Base-by-base conservation (phyloP, 306 rosid genomes). In the Vicia sativa region DNA sequence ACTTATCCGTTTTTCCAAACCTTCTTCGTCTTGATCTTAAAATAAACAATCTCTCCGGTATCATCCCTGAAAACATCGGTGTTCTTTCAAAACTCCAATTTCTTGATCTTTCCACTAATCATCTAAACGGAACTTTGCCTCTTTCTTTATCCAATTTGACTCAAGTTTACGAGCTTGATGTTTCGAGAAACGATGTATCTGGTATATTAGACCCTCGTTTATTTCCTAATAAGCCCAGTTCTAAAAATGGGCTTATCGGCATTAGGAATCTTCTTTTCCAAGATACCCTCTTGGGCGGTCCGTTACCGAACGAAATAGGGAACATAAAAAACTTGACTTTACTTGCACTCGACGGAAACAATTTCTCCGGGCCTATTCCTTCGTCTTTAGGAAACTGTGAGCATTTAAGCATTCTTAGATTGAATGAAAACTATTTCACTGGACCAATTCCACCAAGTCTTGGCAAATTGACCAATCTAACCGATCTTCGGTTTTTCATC, bases 1-100 rank as follows among this genome's bases (percentile, higher is more conserved):
- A 87, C 39, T 69, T 87, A 4, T 74, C 90, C 11, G 61, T 80
- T 12, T 85, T 87, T 13, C 78, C 90, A 2, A 83, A 79, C 56
- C 88, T 87, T 28, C 68, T 83, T 18, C 83, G 79, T 29, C 87
- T 85, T 2, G 88, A 81, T 76, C 90, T 85, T 69, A 81, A 81
- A 53, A 5, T 0, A 5, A 87, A 87, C 52, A 34, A 65, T 16
- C 85, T 85, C 71, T 44, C 67, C 4, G 95, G 88, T 13, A 9
- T 14, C 4, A 82, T 85, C 13, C 93, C 93, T 18, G 12, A 62
- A 21, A 69, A 56, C 43, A 78, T 87, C 61, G 90, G 95, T 0
- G 31, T 67, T 0, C 82, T 75, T 52, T 77, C 88, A 2, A 87
- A 74, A 3, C 90, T 87, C 10, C 79, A 61, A 4, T 83, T 12